Evolutionary conservation across 2,329 filamentous ascomycete genomes (phyloP).

Genomic region (Aspergillus fischeri): DNA sequence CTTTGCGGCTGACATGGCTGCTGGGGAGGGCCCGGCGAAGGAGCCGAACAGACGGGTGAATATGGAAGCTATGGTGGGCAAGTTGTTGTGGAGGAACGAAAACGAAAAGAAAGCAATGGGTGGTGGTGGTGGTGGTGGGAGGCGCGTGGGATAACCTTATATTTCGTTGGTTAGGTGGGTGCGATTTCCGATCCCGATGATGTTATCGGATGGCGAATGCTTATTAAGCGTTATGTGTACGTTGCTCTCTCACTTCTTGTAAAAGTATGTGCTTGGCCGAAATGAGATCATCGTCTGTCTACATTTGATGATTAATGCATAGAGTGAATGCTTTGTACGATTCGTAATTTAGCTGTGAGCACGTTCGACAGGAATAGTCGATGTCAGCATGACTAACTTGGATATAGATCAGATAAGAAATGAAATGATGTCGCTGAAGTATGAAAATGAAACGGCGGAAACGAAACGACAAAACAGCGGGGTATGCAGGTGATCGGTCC

Average conservation of each 20-base stretch:
- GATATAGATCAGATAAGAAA: not conserved
- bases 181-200: not conserved
- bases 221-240: not conserved
- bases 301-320: not conserved
- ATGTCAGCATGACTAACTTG: not conserved
- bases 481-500: slow-evolving; percentile 1
- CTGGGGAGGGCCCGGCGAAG: slow-evolving; percentile 51
- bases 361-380: not conserved
- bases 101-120: not conserved
- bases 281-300: not conserved
- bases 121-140: not conserved
- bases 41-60: slow-evolving; percentile 67
- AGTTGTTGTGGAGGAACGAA: not conserved
- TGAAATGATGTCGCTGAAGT: not conserved
- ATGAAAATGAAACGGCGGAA: not conserved
- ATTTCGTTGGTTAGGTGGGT: not conserved
- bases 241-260: no score
- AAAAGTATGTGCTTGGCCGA: no score
- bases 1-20: slow-evolving; percentile 77
- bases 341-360: not conserved
- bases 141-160: not conserved
- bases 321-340: not conserved
- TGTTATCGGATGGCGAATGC: not conserved
- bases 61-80: slow-evolving; percentile 62
- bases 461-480: not conserved